Percentiles rank a stretch among this genome's conserved stretches.
These are phyloP conservation scores for Silene uniflora DNA, from an alignment of 148 eudicot genomes.

Conservation along the genomic window DNA sequence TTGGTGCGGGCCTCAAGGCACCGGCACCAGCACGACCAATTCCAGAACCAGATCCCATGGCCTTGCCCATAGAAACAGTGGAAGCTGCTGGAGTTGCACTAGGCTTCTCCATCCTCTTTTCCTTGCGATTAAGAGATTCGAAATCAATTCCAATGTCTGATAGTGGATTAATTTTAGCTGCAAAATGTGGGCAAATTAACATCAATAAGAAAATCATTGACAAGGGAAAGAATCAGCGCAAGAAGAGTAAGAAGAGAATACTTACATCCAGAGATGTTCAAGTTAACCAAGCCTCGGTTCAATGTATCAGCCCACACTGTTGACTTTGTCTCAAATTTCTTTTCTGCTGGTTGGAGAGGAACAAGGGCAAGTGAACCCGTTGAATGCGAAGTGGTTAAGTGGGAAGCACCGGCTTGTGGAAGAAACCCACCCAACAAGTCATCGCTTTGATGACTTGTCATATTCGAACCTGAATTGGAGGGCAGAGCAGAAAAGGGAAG, in stretches of 20 bases:
- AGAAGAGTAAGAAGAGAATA: slow-evolving; percentile 13
- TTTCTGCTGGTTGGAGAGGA: slow-evolving; percentile 55
- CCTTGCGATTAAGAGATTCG: slow-evolving; percentile 88
- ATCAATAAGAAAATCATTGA: slow-evolving; percentile 8
- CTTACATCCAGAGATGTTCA: slow-evolving; percentile 94
- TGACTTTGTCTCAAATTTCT: slow-evolving; percentile 85
- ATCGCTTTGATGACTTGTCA: slow-evolving; percentile 28
- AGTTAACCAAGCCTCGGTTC: slow-evolving; percentile 81
- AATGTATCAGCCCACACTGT: slow-evolving; percentile 96
- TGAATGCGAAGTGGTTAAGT: slow-evolving; percentile 35
- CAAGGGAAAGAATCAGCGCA: neutral
- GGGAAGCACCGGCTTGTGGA: slow-evolving; percentile 43
- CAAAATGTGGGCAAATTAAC: slow-evolving; percentile 24
- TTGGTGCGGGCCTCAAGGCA: slow-evolving; percentile 51
- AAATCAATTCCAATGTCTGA: slow-evolving; percentile 88
- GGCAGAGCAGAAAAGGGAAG: slow-evolving; percentile 33
- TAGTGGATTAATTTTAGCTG: slow-evolving; percentile 88
- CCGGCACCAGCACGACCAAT: slow-evolving; percentile 81
- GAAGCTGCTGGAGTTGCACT: slow-evolving; percentile 48
- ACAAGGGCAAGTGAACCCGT: slow-evolving; percentile 47
- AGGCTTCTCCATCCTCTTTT: slow-evolving; percentile 91
- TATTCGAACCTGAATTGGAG: slow-evolving; percentile 28
- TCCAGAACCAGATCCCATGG: slow-evolving; percentile 97
- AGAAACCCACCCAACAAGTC: slow-evolving; percentile 27
- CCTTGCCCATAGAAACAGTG: slow-evolving; percentile 83